Percentiles rank a stretch among this genome's conserved stretches.
These are phyloP conservation scores for Pyricularia sp. DNA, from an alignment of 2,329 filamentous ascomycete species.

Conservation along the genomic window DNA sequence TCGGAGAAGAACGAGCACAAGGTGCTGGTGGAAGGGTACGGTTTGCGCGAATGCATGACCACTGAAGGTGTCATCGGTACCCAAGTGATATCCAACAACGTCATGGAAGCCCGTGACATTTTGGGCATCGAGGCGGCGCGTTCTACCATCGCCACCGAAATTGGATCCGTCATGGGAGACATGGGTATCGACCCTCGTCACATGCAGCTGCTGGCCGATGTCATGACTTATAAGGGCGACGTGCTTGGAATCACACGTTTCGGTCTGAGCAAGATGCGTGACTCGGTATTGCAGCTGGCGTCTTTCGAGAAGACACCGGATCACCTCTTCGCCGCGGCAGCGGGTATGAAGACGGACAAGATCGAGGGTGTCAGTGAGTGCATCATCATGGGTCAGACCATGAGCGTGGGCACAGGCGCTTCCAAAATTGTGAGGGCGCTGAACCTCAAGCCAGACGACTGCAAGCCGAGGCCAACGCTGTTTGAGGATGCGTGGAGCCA, in stretches of 20 bases:
- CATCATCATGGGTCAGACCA: constrained; percentile 96
- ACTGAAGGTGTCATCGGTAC: constrained; percentile 81
- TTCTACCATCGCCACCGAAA: constrained; percentile 78
- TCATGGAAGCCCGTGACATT: constrained; percentile 79
- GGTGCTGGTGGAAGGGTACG: constrained; percentile 90
- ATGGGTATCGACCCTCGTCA: constrained; percentile 97
- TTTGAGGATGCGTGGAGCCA: constrained; percentile 58
- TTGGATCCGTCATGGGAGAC: constrained; percentile 74
- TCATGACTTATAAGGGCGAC: constrained; percentile 98
- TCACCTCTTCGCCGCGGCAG: constrained; percentile 89
- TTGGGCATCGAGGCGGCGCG: constrained; percentile 92
- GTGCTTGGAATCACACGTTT: constrained; percentile 94
- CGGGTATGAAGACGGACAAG: constrained; percentile 78
- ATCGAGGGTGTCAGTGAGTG: constrained; percentile 93
- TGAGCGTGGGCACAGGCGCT: constrained; percentile 79
- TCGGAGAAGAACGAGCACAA: constrained; percentile 54
- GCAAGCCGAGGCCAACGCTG: constrained; percentile 44
- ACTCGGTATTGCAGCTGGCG: constrained; percentile 84
- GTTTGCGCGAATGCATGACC: constrained; percentile 77
- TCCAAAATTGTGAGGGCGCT: constrained; percentile 78
- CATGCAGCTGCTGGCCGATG: constrained; percentile 92
- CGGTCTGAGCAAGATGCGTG: constrained; percentile 90
- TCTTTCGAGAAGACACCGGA: constrained; percentile 98
- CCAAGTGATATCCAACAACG: constrained; percentile 63
- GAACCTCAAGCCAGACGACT: constrained; percentile 47